phyloP scores from a whole-genome alignment of 2,329 filamentous ascomycete species.

The Calonectria ilicicola region DNA sequence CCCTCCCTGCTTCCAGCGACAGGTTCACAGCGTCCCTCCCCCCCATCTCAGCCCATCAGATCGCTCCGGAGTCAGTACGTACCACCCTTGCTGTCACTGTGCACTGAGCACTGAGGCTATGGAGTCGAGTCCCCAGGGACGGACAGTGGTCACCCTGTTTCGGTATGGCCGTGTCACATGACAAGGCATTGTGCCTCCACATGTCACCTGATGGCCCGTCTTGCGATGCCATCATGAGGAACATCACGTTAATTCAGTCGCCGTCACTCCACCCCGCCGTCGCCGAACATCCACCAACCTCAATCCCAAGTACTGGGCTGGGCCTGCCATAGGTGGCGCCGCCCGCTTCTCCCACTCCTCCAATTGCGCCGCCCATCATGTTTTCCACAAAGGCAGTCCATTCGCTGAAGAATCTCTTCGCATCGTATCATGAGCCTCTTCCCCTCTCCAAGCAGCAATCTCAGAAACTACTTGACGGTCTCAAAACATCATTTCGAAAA shows the following conservation, averaged over 20 bases:
- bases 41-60: constrained; percentile 16
- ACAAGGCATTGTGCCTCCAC: constrained; percentile 29
- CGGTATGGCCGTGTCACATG: constrained; percentile 38
- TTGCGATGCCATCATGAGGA: constrained; percentile 43
- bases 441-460: constrained; percentile 63
- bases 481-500: constrained; percentile 68
- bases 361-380: constrained; percentile 48
- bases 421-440: constrained; percentile 63
- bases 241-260: constrained; percentile 10
- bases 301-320: not conserved
- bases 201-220: constrained; percentile 34
- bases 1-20: constrained; percentile 37
- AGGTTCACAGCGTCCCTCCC: constrained; percentile 17
- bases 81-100: constrained; percentile 6
- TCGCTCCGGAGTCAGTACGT: constrained; percentile 8
- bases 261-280: constrained; percentile 14
- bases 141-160: constrained; percentile 3
- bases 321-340: constrained; percentile 28
- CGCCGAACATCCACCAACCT: constrained; percentile 6
- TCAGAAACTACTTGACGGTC: constrained; percentile 65
- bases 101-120: constrained; percentile 28
- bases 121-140: not conserved
- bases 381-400: constrained; percentile 52
- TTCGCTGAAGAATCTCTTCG: constrained; percentile 54
- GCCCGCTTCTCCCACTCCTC: constrained; percentile 43